These are phyloP conservation scores for Lachnellula occidentalis DNA, from an alignment of 2,329 filamentous ascomycete species.

Conservation along the genomic window DNA sequence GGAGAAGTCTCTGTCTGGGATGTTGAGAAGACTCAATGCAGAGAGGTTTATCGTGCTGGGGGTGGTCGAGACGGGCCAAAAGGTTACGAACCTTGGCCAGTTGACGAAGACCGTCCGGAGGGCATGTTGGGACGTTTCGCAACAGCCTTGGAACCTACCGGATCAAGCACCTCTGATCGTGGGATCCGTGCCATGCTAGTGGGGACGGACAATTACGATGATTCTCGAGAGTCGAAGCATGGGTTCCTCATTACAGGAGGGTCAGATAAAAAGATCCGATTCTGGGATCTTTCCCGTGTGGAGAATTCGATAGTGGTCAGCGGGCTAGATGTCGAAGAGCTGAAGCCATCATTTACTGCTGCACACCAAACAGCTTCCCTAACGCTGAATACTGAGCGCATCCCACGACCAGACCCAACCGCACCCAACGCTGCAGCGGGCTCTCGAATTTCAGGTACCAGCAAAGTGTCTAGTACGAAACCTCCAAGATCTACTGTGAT, in stretches of 20 bases:
- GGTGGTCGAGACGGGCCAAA: slow-evolving; percentile 55
- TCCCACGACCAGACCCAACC: slow-evolving; percentile 25
- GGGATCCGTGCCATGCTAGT: slow-evolving; percentile 72
- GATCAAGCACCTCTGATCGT: slow-evolving; percentile 49
- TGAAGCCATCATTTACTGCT: slow-evolving; percentile 66
- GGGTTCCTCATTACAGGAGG: slow-evolving; percentile 84
- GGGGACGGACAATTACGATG: slow-evolving; percentile 64
- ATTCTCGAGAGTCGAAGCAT: slow-evolving; percentile 66
- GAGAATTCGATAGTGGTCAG: slow-evolving; percentile 78
- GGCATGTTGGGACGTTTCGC: slow-evolving; percentile 84
- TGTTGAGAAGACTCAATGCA: slow-evolving; percentile 80
- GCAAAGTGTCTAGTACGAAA: slow-evolving; percentile 32
- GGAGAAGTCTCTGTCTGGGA: slow-evolving; percentile 96
- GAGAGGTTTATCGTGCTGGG: slow-evolving; percentile 75
- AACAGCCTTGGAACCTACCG: slow-evolving; percentile 60
- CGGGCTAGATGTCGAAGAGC: slow-evolving; percentile 65
- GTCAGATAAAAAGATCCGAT: slow-evolving; percentile 83
- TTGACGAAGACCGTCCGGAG: slow-evolving; percentile 84
- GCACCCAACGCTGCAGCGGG: slow-evolving; percentile 30
- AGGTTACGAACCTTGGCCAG: slow-evolving; percentile 76
- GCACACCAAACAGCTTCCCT: slow-evolving; percentile 58
- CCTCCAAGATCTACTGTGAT: slow-evolving; percentile 77
- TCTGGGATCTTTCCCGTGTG: slow-evolving; percentile 80
- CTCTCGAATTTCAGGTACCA: slow-evolving; percentile 24
- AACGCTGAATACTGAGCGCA: slow-evolving; percentile 57